These are phyloP conservation scores for Mucor indicus DNA, from an alignment of 371 early-diverging fungal genomes.

Conservation along the genomic window DNA sequence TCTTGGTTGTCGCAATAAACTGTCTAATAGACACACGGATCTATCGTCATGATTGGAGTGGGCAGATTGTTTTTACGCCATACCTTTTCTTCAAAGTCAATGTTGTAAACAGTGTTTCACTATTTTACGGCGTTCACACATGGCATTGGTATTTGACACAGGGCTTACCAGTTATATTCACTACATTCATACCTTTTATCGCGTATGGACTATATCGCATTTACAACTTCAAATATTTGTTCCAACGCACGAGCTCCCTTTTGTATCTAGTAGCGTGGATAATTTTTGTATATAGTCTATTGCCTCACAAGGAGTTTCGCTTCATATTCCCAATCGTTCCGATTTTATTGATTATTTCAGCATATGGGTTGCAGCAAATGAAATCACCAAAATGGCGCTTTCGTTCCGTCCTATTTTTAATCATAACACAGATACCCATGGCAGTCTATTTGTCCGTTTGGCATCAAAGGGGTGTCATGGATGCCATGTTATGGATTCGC, in stretches of 20 bases:
- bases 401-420: conserved; percentile 24
- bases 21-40: conserved; percentile 56
- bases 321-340: conserved; percentile 87
- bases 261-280: conserved; percentile 43
- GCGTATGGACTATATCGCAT: conserved; percentile 19
- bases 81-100: conserved; percentile 79
- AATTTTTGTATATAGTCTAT: conserved; percentile 64
- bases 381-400: conserved; percentile 18
- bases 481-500: conserved; percentile 75
- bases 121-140: conserved; percentile 87
- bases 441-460: conserved; percentile 67
- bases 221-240: conserved; percentile 4
- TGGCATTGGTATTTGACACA: conserved; percentile 89
- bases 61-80: conserved; percentile 62
- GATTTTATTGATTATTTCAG: conserved; percentile 65
- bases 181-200: conserved; percentile 67
- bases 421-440: conserved; percentile 65
- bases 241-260: conserved; percentile 11
- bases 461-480: conserved; percentile 92
- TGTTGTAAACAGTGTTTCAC: conserved; percentile 68
- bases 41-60: conserved; percentile 18
- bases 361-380: conserved; percentile 42
- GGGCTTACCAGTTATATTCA: conserved; percentile 76
- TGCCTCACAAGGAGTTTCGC: conserved; percentile 92
- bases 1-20: conserved; percentile 45